A percentile compares a stretch with the other conserved stretches of the same genome.
Conservation (phyloP, 2,329 filamentous ascomycete species). For the Colletotrichum lupini region DNA sequence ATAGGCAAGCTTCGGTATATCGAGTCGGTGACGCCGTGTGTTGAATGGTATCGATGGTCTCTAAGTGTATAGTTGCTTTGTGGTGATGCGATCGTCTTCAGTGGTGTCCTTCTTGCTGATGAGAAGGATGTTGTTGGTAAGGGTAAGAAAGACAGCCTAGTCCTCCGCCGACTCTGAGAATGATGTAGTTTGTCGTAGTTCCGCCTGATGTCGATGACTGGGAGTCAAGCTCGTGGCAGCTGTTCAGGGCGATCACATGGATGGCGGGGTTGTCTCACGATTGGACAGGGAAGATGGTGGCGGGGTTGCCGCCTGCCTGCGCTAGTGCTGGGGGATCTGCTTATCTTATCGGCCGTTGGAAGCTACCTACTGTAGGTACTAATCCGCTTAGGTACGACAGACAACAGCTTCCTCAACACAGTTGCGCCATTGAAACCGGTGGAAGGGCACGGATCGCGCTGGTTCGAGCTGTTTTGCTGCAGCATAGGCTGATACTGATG, state of each 20-base stretch:
- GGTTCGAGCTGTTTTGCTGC: not conserved
- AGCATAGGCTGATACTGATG: not conserved
- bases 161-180: slow-evolving; percentile 11
- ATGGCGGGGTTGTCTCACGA: slow-evolving; percentile 39
- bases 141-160: not conserved
- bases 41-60: not conserved
- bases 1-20: not conserved
- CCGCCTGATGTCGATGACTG: slow-evolving; percentile 34
- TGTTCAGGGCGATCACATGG: slow-evolving; percentile 37
- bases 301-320: slow-evolving; percentile 26
- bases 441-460: slow-evolving; percentile 8
- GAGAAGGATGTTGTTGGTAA: not conserved
- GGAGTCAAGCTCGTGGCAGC: slow-evolving; percentile 34
- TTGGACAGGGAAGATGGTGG: slow-evolving; percentile 31
- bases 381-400: not conserved
- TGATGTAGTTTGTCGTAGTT: slow-evolving; percentile 28
- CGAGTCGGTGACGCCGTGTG: slow-evolving; percentile 4
- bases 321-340: not conserved
- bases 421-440: not conserved
- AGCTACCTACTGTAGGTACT: not conserved
- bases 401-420: not conserved
- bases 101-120: not conserved
- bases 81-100: not conserved
- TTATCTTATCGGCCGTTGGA: slow-evolving; percentile 36
- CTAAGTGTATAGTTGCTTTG: not conserved